Percentiles rank a stretch among this genome's conserved stretches.
phyloP scores from a whole-genome alignment of 805 yeast species.

The Lipomyces yamanashiensis region DNA sequence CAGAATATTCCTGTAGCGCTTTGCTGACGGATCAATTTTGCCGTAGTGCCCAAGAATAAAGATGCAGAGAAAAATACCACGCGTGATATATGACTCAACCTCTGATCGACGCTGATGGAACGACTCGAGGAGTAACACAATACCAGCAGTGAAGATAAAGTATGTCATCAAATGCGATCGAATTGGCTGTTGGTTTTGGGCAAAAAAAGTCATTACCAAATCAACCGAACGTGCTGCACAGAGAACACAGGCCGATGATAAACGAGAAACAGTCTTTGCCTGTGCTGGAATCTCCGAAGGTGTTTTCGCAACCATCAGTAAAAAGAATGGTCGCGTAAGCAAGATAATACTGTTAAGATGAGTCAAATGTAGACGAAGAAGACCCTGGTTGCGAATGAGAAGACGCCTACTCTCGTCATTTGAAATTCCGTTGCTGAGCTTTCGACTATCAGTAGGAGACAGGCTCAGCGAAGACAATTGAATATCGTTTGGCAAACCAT shows the following conservation, averaged over 20 bases:
- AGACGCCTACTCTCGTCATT: slow-evolving; percentile 25
- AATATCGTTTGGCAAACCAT: slow-evolving; percentile 36
- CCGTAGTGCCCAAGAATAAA: slow-evolving; percentile 36
- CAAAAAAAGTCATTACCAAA: slow-evolving; percentile 36
- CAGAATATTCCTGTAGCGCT: slow-evolving; percentile 33
- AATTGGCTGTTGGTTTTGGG: slow-evolving; percentile 36
- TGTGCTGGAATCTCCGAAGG: slow-evolving; percentile 26
- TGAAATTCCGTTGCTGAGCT: slow-evolving; percentile 3
- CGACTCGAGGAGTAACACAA: slow-evolving; percentile 32
- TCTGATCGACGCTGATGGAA: slow-evolving; percentile 37
- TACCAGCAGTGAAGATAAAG: slow-evolving; percentile 36
- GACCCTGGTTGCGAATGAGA: slow-evolving; percentile 39
- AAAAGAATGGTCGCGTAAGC: slow-evolving; percentile 38
- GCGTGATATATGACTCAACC: slow-evolving; percentile 36
- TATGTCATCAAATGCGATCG: slow-evolving; percentile 36
- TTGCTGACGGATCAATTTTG: slow-evolving; percentile 36
- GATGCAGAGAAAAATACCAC: slow-evolving; percentile 35
- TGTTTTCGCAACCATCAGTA: slow-evolving; percentile 35
- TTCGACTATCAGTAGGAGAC: slow-evolving; percentile 9
- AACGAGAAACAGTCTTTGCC: slow-evolving; percentile 32
- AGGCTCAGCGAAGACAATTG: slow-evolving; percentile 34
- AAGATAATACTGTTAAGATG: slow-evolving; percentile 39
- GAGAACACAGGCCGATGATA: slow-evolving; percentile 35
- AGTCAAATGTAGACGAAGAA: slow-evolving; percentile 37
- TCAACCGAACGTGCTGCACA: slow-evolving; percentile 37